Conservation (phyloP, 257 asterid species). For the Salvia hispanica region DNA sequence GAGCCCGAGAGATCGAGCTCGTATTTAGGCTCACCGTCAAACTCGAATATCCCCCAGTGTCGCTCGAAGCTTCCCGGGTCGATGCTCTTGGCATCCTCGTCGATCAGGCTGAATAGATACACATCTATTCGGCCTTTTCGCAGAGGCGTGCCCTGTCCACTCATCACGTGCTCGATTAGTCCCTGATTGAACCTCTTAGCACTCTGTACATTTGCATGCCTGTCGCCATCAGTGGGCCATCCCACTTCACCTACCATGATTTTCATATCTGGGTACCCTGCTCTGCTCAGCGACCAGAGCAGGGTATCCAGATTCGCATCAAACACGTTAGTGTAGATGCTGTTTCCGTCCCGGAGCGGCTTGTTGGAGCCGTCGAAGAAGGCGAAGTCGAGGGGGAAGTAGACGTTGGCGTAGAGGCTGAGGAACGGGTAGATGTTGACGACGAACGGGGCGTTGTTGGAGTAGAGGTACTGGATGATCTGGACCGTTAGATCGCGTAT, state of each 20-base stretch:
- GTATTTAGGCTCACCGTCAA: slow-evolving; percentile 84
- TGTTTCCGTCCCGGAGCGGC: slow-evolving; percentile 59
- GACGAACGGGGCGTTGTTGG: slow-evolving; percentile 78
- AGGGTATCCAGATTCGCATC: slow-evolving; percentile 89
- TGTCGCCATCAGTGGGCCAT: slow-evolving; percentile 95
- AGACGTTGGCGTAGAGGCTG: slow-evolving; percentile 65
- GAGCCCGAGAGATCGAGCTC: slow-evolving; percentile 62
- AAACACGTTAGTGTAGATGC: slow-evolving; percentile 77
- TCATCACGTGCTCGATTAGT: slow-evolving; percentile 59
- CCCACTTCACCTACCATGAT: slow-evolving; percentile 86
- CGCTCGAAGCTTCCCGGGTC: slow-evolving; percentile 91
- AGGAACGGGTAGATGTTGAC: slow-evolving; percentile 91
- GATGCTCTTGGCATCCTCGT: slow-evolving; percentile 80
- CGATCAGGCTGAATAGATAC: slow-evolving; percentile 80
- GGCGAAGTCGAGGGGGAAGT: slow-evolving; percentile 85
- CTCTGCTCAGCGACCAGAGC: slow-evolving; percentile 64
- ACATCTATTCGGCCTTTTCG: slow-evolving; percentile 63
- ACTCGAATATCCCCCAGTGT: slow-evolving; percentile 91
- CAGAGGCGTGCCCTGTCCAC: slow-evolving; percentile 76
- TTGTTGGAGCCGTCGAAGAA: slow-evolving; percentile 69
- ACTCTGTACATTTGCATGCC: slow-evolving; percentile 51
- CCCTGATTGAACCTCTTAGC: slow-evolving; percentile 83
- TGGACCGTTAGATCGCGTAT: slow-evolving; percentile 70
- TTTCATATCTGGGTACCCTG: slow-evolving; percentile 82
- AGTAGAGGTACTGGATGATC: slow-evolving; percentile 55